phyloP scores from a whole-genome alignment of 169 alveolate genomes.

The Eimeria maxima region DNA sequence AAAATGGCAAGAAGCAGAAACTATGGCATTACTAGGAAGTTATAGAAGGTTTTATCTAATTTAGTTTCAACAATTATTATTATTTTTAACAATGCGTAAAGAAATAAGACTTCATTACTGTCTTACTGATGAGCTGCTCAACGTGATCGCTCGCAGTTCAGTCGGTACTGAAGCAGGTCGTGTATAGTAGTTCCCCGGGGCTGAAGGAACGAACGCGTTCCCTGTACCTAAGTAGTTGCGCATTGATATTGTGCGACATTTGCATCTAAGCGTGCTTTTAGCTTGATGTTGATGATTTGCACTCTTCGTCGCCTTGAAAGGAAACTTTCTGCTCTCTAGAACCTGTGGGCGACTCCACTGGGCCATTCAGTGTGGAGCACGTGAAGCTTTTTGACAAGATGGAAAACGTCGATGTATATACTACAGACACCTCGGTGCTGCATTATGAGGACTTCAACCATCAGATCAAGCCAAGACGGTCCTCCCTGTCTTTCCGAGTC shows the following conservation, averaged over 20 bases:
- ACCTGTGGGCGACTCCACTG: not conserved
- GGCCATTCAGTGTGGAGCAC: constrained; percentile 9
- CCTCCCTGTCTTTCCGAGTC: not conserved
- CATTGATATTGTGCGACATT: no score
- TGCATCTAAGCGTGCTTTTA: not conserved
- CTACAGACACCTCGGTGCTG: not conserved
- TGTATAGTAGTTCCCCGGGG: not conserved
- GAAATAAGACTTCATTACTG: not conserved
- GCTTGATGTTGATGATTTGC: no score
- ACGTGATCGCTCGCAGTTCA: not conserved
- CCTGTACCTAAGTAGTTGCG: not conserved
- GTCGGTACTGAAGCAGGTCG: not conserved
- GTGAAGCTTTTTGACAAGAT: not conserved
- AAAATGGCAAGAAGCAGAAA: not conserved
- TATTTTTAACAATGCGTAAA: no score
- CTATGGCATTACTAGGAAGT: not conserved
- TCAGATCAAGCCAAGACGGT: not conserved
- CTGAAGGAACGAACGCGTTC: not conserved
- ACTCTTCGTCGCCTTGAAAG: not conserved
- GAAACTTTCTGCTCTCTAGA: not conserved
- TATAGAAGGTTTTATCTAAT: not conserved
- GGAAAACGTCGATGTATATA: not conserved
- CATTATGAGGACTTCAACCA: not conserved
- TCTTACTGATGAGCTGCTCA: not conserved
- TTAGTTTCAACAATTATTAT: no score